Evolutionary conservation across 805 yeast species (phyloP).

Genomic region (Myxozyma nipponensis): DNA sequence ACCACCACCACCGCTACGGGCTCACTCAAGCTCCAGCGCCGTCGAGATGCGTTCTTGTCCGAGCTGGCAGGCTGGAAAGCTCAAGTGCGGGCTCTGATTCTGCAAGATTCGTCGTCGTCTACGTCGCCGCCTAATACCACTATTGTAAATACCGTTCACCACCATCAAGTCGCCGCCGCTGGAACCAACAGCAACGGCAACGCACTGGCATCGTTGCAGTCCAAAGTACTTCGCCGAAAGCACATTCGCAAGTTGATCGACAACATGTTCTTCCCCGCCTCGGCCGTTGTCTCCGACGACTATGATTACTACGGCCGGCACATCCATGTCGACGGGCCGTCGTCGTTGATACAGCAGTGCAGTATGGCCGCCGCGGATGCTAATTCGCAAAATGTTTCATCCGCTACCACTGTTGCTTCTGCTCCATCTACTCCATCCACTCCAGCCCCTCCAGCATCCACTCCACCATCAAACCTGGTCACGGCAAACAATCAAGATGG

Average conservation of each 20-base stretch:
- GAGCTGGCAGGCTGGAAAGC: constrained; percentile 16
- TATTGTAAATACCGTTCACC: constrained; percentile 1
- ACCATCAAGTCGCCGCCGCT: neutral
- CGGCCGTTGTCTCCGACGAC: neutral
- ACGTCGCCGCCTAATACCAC: neutral
- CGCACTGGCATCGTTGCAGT: constrained; percentile 11
- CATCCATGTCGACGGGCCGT: neutral
- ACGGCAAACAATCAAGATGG: constrained; percentile 1
- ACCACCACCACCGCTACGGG: neutral
- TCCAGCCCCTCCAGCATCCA: neutral
- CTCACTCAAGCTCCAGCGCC: constrained; percentile 5
- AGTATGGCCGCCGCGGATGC: neutral
- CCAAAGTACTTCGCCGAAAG: constrained; percentile 10
- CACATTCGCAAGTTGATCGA: constrained; percentile 13
- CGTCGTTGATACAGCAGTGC: neutral
- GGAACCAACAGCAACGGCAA: neutral
- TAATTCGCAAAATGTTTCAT: neutral
- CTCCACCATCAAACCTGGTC: neutral
- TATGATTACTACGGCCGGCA: neutral
- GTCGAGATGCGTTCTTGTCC: constrained; percentile 14
- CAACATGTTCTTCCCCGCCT: constrained; percentile 11
- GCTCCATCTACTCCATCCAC: neutral
- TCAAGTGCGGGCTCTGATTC: neutral
- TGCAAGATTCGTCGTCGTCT: neutral
- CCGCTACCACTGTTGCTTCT: neutral